Conservation (phyloP, 108 stramenopile species). For the Nitzschia inconspicua region DNA sequence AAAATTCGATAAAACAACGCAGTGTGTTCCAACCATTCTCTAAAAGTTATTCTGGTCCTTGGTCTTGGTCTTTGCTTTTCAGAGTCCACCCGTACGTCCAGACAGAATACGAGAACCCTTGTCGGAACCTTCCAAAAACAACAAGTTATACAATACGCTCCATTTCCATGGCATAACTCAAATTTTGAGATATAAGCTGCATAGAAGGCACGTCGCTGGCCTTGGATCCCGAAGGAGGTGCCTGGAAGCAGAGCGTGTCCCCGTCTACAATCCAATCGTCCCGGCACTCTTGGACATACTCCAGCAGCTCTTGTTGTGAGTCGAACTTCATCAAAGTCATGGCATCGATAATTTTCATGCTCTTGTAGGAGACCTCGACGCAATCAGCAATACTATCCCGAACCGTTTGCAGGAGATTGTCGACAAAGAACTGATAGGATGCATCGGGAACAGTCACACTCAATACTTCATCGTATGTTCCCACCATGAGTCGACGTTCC, state of each 20-base stretch:
- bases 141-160: slow-evolving; percentile 91
- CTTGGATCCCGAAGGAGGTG: slow-evolving; percentile 46
- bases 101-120: too few relatives aligned
- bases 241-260: slow-evolving; percentile 59
- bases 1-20: too few relatives aligned
- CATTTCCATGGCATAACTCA: slow-evolving; percentile 90
- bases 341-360: slow-evolving; percentile 65
- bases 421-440: slow-evolving; percentile 78
- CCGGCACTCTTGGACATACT: slow-evolving; percentile 69
- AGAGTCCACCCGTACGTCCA: too few relatives aligned
- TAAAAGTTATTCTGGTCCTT: too few relatives aligned
- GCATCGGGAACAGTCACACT: slow-evolving; percentile 61
- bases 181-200: slow-evolving; percentile 76
- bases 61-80: too few relatives aligned
- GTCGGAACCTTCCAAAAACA: too few relatives aligned
- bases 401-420: slow-evolving; percentile 72
- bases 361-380: slow-evolving; percentile 77
- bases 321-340: slow-evolving; percentile 79
- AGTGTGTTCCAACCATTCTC: too few relatives aligned
- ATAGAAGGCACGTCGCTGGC: slow-evolving; percentile 74
- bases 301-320: slow-evolving; percentile 50
- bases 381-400: slow-evolving; percentile 86
- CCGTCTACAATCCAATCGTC: slow-evolving; percentile 85
- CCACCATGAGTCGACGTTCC: slow-evolving; percentile 87
- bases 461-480: slow-evolving; percentile 80